Evolutionary conservation across 768 basidiomycete species (phyloP).

Genomic region (Lactarius psammicola): DNA sequence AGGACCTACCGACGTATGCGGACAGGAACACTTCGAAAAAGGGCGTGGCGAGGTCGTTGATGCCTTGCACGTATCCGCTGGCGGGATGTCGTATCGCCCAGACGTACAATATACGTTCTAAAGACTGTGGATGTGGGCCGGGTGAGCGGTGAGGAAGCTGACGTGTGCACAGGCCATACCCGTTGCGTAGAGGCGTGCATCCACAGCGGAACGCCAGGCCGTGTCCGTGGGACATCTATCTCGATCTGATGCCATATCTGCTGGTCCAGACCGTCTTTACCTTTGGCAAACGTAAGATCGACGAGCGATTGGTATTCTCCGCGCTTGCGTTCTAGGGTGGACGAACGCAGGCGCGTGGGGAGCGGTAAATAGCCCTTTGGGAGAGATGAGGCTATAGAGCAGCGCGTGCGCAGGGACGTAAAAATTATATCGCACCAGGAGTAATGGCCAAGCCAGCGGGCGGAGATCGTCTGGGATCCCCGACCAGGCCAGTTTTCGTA

Average conservation of each 20-base stretch:
- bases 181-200: constrained; percentile 87
- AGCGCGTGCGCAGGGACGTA: constrained; percentile 4
- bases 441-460: constrained; percentile 90
- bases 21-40: constrained; percentile 98
- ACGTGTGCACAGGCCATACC: constrained; percentile 44
- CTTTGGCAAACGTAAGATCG: constrained; percentile 83
- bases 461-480: constrained; percentile 87
- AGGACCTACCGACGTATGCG: constrained; percentile 78
- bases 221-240: constrained; percentile 94
- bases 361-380: constrained; percentile 88
- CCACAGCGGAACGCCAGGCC: constrained; percentile 91
- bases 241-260: constrained; percentile 99
- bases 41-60: constrained; percentile 96
- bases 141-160: constrained; percentile 20
- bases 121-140: constrained; percentile 51
- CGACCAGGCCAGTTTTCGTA: constrained; percentile 92
- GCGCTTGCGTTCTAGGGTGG: constrained; percentile 84
- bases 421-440: constrained; percentile 61
- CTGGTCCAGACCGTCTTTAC: constrained; percentile 83
- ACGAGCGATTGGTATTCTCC: constrained; percentile 90
- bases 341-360: constrained; percentile 67
- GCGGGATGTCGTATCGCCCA: constrained; percentile 99
- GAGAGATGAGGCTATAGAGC: constrained; percentile 18
- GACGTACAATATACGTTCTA: constrained; percentile 95
- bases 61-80: constrained; percentile 98